phyloP scores from a whole-genome alignment of 1,284 basidiomycete genomes.

The Tilletia setariae region DNA sequence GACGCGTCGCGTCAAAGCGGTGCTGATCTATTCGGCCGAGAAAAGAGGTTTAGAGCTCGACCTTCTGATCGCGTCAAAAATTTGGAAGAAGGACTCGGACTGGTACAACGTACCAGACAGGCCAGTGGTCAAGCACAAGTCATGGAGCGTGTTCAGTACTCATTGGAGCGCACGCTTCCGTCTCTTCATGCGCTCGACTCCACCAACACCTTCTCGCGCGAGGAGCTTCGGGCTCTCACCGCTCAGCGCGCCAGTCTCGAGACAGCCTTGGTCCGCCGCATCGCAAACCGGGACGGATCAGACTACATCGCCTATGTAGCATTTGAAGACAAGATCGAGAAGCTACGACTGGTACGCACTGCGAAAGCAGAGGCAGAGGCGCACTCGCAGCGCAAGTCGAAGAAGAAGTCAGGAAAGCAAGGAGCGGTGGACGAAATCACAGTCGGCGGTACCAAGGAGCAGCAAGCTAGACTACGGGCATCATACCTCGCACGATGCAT shows the following conservation, averaged over 20 bases:
- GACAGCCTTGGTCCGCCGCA: slow-evolving; percentile 73
- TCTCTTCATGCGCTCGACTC: slow-evolving; percentile 91
- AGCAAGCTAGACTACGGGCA: slow-evolving; percentile 24
- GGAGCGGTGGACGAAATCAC: slow-evolving; percentile 22
- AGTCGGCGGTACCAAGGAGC: slow-evolving; percentile 9
- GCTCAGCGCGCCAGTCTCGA: slow-evolving; percentile 81
- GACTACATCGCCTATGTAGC: slow-evolving; percentile 88
- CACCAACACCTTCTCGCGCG: slow-evolving; percentile 79
- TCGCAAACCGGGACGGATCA: slow-evolving; percentile 67
- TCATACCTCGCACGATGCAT: slow-evolving; percentile 67
- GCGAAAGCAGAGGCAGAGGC: slow-evolving; percentile 4
- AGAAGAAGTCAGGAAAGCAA: slow-evolving; percentile 27
- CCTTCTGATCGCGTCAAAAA: slow-evolving; percentile 16
- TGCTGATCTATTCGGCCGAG: not conserved
- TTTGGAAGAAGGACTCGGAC: slow-evolving; percentile 11
- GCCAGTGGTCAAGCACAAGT: slow-evolving; percentile 10
- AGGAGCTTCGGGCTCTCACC: slow-evolving; percentile 69
- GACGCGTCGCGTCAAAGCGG: slow-evolving; percentile 2
- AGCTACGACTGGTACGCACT: slow-evolving; percentile 57
- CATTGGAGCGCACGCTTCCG: slow-evolving; percentile 92
- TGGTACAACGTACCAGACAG: not conserved
- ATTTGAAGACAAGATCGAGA: slow-evolving; percentile 86
- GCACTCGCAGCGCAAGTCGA: slow-evolving; percentile 26
- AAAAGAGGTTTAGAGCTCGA: no score
- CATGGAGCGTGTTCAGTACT: slow-evolving; percentile 91